Evolutionary conservation across 345 rosid genomes (phyloP).

Genomic region (Litchi chinensis): DNA sequence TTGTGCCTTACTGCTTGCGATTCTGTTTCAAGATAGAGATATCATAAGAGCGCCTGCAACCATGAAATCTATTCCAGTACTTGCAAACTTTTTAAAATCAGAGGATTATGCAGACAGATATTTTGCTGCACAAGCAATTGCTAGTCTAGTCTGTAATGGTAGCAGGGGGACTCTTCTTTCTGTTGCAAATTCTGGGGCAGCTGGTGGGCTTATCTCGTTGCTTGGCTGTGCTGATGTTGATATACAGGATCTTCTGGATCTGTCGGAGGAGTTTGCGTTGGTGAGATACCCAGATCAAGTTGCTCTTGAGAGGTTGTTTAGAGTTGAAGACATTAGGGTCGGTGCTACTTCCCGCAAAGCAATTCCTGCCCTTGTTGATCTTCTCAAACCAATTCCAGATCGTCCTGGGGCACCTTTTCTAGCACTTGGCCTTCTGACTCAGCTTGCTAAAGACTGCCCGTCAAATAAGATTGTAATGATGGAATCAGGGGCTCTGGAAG

Average conservation of each 20-base stretch:
- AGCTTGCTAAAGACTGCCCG: slow-evolving; percentile 90
- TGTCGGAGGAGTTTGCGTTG: slow-evolving; percentile 83
- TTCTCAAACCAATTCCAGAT: slow-evolving; percentile 98
- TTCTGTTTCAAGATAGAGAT: slow-evolving; percentile 96
- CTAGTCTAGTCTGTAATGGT: slow-evolving; percentile 96
- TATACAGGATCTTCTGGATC: slow-evolving; percentile 75
- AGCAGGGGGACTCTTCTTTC: slow-evolving; percentile 97
- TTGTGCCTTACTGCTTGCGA: slow-evolving; percentile 88
- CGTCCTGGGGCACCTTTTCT: slow-evolving; percentile 99
- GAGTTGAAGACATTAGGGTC: slow-evolving; percentile 97
- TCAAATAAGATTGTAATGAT: slow-evolving; percentile 93
- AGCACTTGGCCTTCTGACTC: slow-evolving; percentile 84
- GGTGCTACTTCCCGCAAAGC: slow-evolving; percentile 99
- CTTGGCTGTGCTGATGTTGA: slow-evolving; percentile 97
- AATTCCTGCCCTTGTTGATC: slow-evolving; percentile 94
- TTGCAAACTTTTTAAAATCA: slow-evolving; percentile 88
- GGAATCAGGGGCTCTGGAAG: slow-evolving; percentile 97
- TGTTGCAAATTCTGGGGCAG: slow-evolving; percentile 97
- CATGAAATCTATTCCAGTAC: slow-evolving; percentile 87
- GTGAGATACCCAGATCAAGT: slow-evolving; percentile 92
- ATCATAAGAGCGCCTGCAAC: slow-evolving; percentile 86
- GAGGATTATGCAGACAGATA: slow-evolving; percentile 87
- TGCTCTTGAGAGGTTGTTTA: slow-evolving; percentile 97
- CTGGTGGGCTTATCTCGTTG: slow-evolving; percentile 87
- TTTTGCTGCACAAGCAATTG: slow-evolving; percentile 95